Percentiles rank a stretch among this genome's conserved stretches.
Conservation (phyloP, 176 grass and related monocot genomes). For the Miscanthus lutarioriparius region DNA sequence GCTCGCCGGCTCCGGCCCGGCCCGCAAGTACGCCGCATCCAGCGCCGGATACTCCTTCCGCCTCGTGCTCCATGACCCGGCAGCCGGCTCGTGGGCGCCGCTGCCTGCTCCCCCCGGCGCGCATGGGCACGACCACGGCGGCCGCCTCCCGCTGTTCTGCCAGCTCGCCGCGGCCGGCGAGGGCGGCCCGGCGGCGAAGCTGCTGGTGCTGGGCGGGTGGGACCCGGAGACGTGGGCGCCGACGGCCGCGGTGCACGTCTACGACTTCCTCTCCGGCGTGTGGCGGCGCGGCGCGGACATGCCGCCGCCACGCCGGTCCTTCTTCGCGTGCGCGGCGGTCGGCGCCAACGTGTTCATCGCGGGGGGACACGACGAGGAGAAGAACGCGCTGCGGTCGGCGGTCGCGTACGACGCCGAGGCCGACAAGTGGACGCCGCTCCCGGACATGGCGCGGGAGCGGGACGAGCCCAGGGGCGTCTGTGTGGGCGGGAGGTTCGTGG, state of each 20-base stretch:
- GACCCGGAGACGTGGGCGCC: constrained; percentile 65
- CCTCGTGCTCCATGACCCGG: constrained; percentile 56
- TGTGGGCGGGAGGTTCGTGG: constrained; percentile 48
- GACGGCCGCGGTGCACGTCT: constrained; percentile 57
- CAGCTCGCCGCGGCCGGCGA: constrained; percentile 51
- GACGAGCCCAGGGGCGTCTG: constrained; percentile 60
- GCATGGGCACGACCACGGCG: too few relatives aligned
- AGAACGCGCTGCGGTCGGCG: constrained; percentile 75
- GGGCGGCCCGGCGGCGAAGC: constrained; percentile 10
- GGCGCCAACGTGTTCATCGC: constrained; percentile 51
- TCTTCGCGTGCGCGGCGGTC: constrained; percentile 65
- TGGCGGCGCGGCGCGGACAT: constrained; percentile 49
- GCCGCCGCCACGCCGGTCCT: constrained; percentile 35
- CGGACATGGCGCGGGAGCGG: constrained; percentile 68
- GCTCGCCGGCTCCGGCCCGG: constrained; percentile 38
- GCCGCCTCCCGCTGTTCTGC: constrained; percentile 70
- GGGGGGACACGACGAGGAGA: constrained; percentile 70
- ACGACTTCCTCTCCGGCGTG: constrained; percentile 50
- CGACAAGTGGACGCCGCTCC: constrained; percentile 59
- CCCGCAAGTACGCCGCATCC: constrained; percentile 12
- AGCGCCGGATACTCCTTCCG: constrained; percentile 30
- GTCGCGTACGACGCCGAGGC: constrained; percentile 52
- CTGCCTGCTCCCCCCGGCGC: constrained; percentile 29
- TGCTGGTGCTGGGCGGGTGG: constrained; percentile 72
- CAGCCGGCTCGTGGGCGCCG: constrained; percentile 39